phyloP scores from a whole-genome alignment of 257 asterid genomes.

The Mitragyna speciosa region DNA sequence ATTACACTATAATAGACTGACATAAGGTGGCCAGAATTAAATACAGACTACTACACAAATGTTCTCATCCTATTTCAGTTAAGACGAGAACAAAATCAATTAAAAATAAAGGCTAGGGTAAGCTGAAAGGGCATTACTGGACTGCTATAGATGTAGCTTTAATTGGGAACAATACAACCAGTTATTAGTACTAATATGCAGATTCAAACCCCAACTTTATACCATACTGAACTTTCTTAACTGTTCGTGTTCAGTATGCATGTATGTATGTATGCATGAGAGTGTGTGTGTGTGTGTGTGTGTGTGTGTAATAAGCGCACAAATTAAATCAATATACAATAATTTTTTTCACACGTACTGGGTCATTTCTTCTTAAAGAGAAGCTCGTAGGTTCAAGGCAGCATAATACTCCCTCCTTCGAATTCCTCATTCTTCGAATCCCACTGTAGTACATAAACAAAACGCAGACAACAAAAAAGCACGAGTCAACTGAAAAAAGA shows the following conservation, averaged over 20 bases:
- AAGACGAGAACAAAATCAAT: neutral
- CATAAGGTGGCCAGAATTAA: neutral
- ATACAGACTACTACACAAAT: neutral
- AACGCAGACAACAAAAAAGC: neutral
- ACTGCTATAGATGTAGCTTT: neutral
- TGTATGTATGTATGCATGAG: no score
- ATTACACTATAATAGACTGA: neutral
- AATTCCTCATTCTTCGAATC: conserved; percentile 47
- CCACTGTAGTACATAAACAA: conserved; percentile 15
- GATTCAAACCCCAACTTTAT: neutral
- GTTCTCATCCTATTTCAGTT: neutral
- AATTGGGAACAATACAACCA: neutral
- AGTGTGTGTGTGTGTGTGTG: no score
- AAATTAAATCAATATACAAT: neutral
- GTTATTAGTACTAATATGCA: conserved; percentile 2
- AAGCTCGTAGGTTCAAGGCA: conserved; percentile 46
- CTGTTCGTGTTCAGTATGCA: neutral
- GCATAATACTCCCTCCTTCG: conserved; percentile 63
- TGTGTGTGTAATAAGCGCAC: no score
- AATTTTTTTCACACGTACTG: conserved; percentile 35
- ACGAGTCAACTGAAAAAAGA: neutral
- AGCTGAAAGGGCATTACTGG: neutral
- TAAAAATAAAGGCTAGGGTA: neutral
- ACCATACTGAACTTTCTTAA: neutral
- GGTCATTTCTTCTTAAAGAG: conserved; percentile 36